A percentile compares a stretch with the other conserved stretches of the same genome.
Conservation (phyloP, 2,329 filamentous ascomycete genomes). For the Zelopaecilomyces penicillatus region DNA sequence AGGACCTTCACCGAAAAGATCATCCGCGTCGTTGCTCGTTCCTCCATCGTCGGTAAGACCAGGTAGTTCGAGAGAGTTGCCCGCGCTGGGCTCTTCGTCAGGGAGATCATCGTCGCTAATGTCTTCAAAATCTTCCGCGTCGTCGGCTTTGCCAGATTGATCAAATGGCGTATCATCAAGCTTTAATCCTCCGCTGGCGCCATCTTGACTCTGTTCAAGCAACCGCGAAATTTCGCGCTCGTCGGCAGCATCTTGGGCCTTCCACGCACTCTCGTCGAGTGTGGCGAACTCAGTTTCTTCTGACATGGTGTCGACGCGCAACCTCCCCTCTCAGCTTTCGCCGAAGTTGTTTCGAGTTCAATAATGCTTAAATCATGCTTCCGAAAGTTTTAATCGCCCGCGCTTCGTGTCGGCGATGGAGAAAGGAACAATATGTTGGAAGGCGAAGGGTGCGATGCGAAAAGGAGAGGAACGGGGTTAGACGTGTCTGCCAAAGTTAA, state of each 20-base stretch:
- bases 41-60: slow-evolving; percentile 51
- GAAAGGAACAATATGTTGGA: neutral
- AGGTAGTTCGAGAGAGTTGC: slow-evolving; percentile 39
- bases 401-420: neutral
- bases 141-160: slow-evolving; percentile 73
- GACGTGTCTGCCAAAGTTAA: neutral
- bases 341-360: slow-evolving; percentile 13
- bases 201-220: slow-evolving; percentile 34
- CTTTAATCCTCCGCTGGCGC: slow-evolving; percentile 29
- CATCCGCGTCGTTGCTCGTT: slow-evolving; percentile 53
- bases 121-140: slow-evolving; percentile 85
- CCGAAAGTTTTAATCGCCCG: neutral
- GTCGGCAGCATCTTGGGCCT: slow-evolving; percentile 40
- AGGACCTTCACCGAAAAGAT: slow-evolving; percentile 59
- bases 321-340: slow-evolving; percentile 16
- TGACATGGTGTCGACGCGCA: slow-evolving; percentile 23
- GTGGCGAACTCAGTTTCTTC: slow-evolving; percentile 26
- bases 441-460: neutral
- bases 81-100: slow-evolving; percentile 57
- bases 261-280: slow-evolving; percentile 27
- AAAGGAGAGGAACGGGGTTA: neutral
- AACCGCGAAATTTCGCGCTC: slow-evolving; percentile 38
- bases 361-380: slow-evolving; percentile 20
- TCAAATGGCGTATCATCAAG: slow-evolving; percentile 45
- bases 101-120: slow-evolving; percentile 87